Base-by-base conservation (phyloP, 345 rosid genomes). In the Eucalyptus erythrocorys region DNA sequence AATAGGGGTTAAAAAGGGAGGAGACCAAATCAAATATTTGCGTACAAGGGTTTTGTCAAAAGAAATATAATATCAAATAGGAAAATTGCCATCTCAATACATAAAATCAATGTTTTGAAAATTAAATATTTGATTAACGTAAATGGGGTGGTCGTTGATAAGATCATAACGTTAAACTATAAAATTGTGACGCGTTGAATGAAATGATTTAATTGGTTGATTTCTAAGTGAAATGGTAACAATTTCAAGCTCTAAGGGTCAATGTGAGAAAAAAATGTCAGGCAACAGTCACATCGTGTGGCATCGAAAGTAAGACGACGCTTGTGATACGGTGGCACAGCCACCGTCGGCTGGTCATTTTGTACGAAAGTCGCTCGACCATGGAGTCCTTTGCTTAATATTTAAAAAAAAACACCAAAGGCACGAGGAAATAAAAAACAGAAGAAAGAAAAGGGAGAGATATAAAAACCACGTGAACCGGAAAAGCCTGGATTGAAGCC, bases 121-220 rank as follows among this genome's bases (percentile, higher is more conserved):
- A 55, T 24, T 24, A 55, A 55, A 9, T 10, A 55, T 24, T 55
- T 1, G 5, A 55, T 24, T 5, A 24, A 1, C 5, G 5, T 22
- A 55, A 22, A 55, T 24, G 13, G 3, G 61, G 3, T 10, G 13
- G 30, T 24, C 3, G 6, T 10, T 24, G 3, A 22, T 10, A 22
- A 55, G 1, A 55, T 5, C 30, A 24, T 5, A 55, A 55, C 1
- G 2, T 22, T 22, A 9, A 55, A 55, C 1, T 55, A 24, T 55
- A 1, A 4, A 26, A 55, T 55, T 10, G 0, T 0, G 13, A 24
- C 0, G 0, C 13, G 0, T 55, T 26, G 27, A 26, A 55, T 24
- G 61, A 55, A 30, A 24, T 4, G 0, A 0, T 55, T 10, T 10
- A 6, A 1, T 24, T 10, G 13, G 61, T 1, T 10, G 13, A 55